Evolutionary conservation across 805 yeast genomes (phyloP), one percentile per base, ranked within the genome.

Genomic region (Candida sphagnicola): DNA sequence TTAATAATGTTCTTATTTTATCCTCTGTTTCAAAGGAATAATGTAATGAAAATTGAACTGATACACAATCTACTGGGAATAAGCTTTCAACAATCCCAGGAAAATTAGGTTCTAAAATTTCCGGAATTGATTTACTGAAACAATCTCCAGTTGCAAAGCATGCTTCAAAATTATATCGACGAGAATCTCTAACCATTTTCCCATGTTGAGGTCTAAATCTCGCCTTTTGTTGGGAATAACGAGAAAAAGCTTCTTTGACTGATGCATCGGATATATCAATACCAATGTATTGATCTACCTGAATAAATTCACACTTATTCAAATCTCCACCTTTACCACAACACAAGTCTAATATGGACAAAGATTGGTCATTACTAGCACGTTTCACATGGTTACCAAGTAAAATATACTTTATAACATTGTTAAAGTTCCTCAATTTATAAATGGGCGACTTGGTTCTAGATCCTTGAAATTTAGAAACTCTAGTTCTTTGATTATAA

Each of bases 301-400:
- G 67, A 1, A 87, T 83, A 49, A 78, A 78, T 37, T 82, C 85
- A 80, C 95, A 91, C 58, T 93, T 93, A 50, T 84, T 78, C 52
- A 93, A 65, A 64, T 93, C 99, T 18, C 99, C 99, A 37, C 99
- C 99, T 59, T 93, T 95, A 11, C 99, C 99, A 62, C 98, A 90
- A 12, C 96, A 96, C 40, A 91, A 61, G 54, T 93, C 99, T 14
- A 93, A 65, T 1, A 84, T 75, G 73, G 44, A 77, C 65, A 33
- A 54, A 3, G 67, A 63, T 3, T 37, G 41, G 2, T 48, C 53
- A 5, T 52, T 44, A 5, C 49, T 42, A 12, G 51, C 47, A 14
- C 54, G 49, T 25, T 65, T 66, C 2, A 82, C 78, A 59, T 71
- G 81, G 48, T 83, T 85, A 40, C 83, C 82, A 38, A 93, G 80